Base-by-base conservation (phyloP, 495 filamentous ascomycete species). In the Durotheca rogersii region DNA sequence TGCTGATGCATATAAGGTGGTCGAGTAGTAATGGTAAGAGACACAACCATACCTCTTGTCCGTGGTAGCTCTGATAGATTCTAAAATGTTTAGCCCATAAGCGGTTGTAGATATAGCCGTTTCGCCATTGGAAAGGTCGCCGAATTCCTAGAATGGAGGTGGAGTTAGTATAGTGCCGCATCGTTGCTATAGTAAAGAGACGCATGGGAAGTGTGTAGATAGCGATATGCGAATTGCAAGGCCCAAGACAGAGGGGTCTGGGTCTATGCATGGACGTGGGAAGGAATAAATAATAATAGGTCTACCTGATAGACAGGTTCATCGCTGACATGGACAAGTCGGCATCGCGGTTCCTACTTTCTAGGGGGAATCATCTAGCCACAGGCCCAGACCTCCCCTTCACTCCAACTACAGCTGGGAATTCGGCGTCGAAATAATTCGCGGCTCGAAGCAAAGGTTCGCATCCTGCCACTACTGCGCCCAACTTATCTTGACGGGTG, bases 11-110 rank as follows among this genome's bases (percentile, higher is more conserved):
- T 35, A 40, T 25, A 50, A n/a, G 30, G 5, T 21, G 23, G 12
- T 23, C 49, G 16, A 15, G 37, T 6, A 12, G 41, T 33, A 39
- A 43, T 17, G 29, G 42, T 11, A 51, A 48, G 41, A 12, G 21
- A 41, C 18, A 41, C 19, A 60, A 41, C 48, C 76, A 49, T 72
- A 89, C 87, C 75, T 82, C 70, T 89, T 90, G 67, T 89, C 87
- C 52, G 76, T 80, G 7, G 84, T 81, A 41, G 76, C 72, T 56
- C 78, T 80, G 62, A 89, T 75, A 57, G 77, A 79, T 38, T 84
- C 78, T 6, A 89, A 58, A 46, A 89, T 80, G 47, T 70, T 72
- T 42, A 86, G 61, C n/a, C 87, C 87, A 55, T 76, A 76, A 45
- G 81, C 68, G 3, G 82, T 83, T n/a, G 85, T 87, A 23, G 77